Percentiles rank a stretch among this genome's conserved stretches.
Evolutionary conservation across 1,284 basidiomycete species (phyloP).

Genomic region (Salmacisia buchloeana): DNA sequence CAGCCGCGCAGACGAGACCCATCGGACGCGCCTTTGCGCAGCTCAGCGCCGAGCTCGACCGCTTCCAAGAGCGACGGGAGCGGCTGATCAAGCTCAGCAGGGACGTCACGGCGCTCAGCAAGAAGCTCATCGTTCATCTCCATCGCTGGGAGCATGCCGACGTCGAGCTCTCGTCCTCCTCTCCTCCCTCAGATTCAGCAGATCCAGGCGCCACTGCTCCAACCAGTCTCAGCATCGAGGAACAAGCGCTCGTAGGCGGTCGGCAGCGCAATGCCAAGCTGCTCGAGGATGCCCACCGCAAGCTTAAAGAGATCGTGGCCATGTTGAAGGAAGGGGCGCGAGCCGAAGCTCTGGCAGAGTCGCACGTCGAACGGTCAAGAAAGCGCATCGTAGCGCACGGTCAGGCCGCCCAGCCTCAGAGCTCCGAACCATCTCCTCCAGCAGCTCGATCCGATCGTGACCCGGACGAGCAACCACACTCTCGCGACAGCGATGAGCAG

Average conservation of each 20-base stretch:
- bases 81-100: conserved; percentile 72
- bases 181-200: too few relatives aligned
- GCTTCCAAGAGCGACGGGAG: conserved; percentile 56
- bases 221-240: background rate
- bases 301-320: conserved; percentile 65
- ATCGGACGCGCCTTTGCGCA: conserved; percentile 18
- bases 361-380: background rate
- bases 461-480: background rate
- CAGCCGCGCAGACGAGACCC: conserved; percentile 22
- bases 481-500: background rate
- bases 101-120: conserved; percentile 85
- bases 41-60: conserved; percentile 43
- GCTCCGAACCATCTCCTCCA: background rate
- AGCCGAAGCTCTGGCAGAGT: conserved; percentile 30
- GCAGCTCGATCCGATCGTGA: background rate
- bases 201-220: background rate
- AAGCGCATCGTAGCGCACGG: background rate
- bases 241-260: background rate
- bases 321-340: conserved; percentile 62
- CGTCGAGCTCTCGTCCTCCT: conserved; percentile 11
- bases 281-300: conserved; percentile 61
- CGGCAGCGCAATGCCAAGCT: conserved; percentile 46
- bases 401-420: background rate
- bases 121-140: conserved; percentile 87
- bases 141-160: conserved; percentile 60